Base-by-base conservation (phyloP, 2,329 filamentous ascomycete species). In the Arthrinium phaeospermum region DNA sequence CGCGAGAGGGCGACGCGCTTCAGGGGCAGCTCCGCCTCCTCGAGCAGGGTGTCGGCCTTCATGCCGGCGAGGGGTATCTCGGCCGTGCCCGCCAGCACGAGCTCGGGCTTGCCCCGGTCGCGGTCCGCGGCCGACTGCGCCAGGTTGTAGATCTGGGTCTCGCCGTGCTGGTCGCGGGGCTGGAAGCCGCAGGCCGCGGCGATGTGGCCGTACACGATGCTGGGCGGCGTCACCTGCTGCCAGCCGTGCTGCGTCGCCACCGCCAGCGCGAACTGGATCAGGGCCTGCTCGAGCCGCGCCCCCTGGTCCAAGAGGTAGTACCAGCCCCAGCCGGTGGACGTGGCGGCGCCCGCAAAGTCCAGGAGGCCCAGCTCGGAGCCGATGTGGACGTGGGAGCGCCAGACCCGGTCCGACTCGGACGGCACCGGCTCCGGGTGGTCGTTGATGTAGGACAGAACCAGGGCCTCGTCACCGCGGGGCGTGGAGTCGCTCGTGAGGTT, bases 21-120 rank as follows among this genome's bases (percentile, higher is more conserved):
- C 51, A 94, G 77, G 0, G 96, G 96, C 0, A 98, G 85, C 3
- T 92, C 86, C 0, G 84, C 80, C 27, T 89, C 87, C 57, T 91
- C 88, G 4, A 98, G 82, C 1, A 89, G 90, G 6, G 89, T 87
- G 75, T 93, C 91, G 19, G 95, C 95, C 80, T 94, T 93, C 90
- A 98, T 96, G 13, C 92, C 95, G 0, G 96, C 96, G 2, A 99
- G 90, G 0, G 96, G 94, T 73, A 99, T 98, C 84, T 99, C 96
- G 1, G 96, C 95, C 0, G 96, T 99, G 5, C 93, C 96, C 0
- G 95, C 91, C 2, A 99, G 89, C 44, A 91, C 92, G 69, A 95
- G 87, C 73, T 92, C 89, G 0, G 94, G 93, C 74, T 90, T 91
- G 16, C 86, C 87, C 22, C 86, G 82, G 57, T 87, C 88, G 16